phyloP scores from a whole-genome alignment of 2,329 filamentous ascomycete genomes.

The Ophiostoma himal-ulmi region DNA sequence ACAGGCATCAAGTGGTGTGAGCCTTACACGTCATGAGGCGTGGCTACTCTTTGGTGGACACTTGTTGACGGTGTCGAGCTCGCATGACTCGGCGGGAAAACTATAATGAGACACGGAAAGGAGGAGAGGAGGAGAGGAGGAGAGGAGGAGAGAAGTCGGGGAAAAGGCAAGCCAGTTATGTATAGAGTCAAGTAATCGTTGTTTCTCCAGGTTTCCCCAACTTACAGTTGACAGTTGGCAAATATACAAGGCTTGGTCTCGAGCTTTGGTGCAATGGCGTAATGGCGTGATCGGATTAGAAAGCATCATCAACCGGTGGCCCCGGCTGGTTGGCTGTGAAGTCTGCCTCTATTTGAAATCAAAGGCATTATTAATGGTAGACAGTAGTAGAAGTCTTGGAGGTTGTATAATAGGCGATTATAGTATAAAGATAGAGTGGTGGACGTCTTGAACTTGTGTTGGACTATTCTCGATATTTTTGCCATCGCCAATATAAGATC shows the following conservation, averaged over 20 bases:
- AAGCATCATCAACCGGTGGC: neutral
- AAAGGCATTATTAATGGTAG: neutral
- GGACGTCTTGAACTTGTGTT: neutral
- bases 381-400: neutral
- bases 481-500: neutral
- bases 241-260: neutral
- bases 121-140: neutral
- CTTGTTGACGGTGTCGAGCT: neutral
- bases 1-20: neutral
- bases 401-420: neutral
- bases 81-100: constrained; percentile 1
- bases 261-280: constrained; percentile 8
- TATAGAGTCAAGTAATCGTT: neutral
- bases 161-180: neutral
- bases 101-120: neutral
- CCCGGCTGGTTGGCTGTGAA: neutral
- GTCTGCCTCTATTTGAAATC: neutral
- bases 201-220: neutral
- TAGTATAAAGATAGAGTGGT: neutral
- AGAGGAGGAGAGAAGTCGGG: neutral
- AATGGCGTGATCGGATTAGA: constrained; percentile 10
- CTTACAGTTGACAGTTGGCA: neutral
- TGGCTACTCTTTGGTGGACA: neutral
- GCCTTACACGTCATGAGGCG: neutral
- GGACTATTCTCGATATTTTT: neutral